A percentile compares a stretch with the other conserved stretches of the same genome.
Evolutionary conservation across 805 yeast species (phyloP).

Genomic region (Monosporozyma solicola): DNA sequence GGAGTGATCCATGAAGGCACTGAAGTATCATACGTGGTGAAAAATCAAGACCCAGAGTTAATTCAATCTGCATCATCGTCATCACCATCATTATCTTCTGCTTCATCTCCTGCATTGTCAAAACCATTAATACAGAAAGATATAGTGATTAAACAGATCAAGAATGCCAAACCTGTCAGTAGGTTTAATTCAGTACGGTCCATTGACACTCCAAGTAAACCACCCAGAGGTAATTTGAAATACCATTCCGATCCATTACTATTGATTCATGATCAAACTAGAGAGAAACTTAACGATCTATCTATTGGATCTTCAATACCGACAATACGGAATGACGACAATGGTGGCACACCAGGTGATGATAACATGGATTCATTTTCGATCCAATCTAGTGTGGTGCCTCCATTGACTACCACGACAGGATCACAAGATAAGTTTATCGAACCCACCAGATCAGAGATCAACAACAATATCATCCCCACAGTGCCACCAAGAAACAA

Average conservation of each 20-base stretch:
- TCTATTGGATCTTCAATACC: conserved; percentile 5
- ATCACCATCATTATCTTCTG: no score
- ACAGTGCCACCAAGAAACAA: conserved; percentile 28
- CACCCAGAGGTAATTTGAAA: neutral
- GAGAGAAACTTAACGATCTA: neutral
- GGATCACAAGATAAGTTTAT: conserved; percentile 8
- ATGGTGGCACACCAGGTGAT: conserved; percentile 1
- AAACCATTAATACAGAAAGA: conserved; percentile 5
- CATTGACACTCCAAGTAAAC: conserved; percentile 1
- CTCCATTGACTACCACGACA: conserved; percentile 17
- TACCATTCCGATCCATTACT: neutral
- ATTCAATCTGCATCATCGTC: neutral
- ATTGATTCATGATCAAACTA: neutral
- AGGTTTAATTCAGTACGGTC: conserved; percentile 10
- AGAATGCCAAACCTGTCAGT: conserved; percentile 18
- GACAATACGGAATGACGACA: neutral
- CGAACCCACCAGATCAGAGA: conserved; percentile 18
- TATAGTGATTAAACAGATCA: conserved; percentile 12
- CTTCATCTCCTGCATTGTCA: neutral
- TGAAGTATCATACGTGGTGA: conserved; percentile 23
- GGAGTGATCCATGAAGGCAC: conserved; percentile 29
- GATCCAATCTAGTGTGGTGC: conserved; percentile 21
- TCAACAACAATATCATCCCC: conserved; percentile 16
- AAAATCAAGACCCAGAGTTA: conserved; percentile 5
- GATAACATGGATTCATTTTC: conserved; percentile 10